A percentile compares a stretch with the other conserved stretches of the same genome.
These are phyloP conservation scores for Tetracladium maxilliforme DNA, from an alignment of 2,329 filamentous ascomycete genomes.

Conservation along the genomic window DNA sequence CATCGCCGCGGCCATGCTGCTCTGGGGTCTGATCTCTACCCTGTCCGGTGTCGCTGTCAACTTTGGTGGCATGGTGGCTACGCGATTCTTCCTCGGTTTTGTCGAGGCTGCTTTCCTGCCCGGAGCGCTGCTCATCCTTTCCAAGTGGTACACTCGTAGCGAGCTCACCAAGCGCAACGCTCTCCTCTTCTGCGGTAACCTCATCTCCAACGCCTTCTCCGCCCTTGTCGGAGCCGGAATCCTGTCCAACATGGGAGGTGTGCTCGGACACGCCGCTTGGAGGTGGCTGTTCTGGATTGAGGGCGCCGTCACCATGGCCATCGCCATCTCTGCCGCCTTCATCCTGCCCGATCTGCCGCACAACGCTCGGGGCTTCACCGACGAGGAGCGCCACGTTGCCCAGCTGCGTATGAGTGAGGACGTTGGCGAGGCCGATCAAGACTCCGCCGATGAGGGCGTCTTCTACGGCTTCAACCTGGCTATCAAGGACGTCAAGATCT, in stretches of 20 bases:
- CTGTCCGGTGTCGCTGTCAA: slow-evolving; percentile 34
- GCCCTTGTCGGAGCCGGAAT: slow-evolving; percentile 44
- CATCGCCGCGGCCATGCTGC: slow-evolving; percentile 34
- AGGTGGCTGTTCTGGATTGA: slow-evolving; percentile 47
- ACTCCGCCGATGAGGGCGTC: slow-evolving; percentile 30
- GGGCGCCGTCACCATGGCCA: slow-evolving; percentile 32
- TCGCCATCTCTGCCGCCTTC: slow-evolving; percentile 29
- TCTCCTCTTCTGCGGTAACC: slow-evolving; percentile 51
- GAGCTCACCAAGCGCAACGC: slow-evolving; percentile 61
- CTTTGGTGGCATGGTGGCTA: slow-evolving; percentile 26
- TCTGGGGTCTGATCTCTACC: slow-evolving; percentile 47
- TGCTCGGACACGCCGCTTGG: slow-evolving; percentile 39
- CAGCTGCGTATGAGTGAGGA: slow-evolving; percentile 41
- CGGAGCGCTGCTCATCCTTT: slow-evolving; percentile 25
- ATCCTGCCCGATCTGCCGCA: slow-evolving; percentile 38
- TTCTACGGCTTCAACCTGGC: slow-evolving; percentile 42
- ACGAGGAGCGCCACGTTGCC: slow-evolving; percentile 39
- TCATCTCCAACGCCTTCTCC: slow-evolving; percentile 44
- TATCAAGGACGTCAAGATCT: slow-evolving; percentile 45
- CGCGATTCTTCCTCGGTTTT: slow-evolving; percentile 24
- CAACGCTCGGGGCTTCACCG: slow-evolving; percentile 41
- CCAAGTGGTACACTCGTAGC: slow-evolving; percentile 28
- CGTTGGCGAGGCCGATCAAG: slow-evolving; percentile 38
- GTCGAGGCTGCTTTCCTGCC: slow-evolving; percentile 26
- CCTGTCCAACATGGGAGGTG: slow-evolving; percentile 39